phyloP scores from a whole-genome alignment of 2,329 filamentous ascomycete genomes.

The Phyllosticta citriasiana region DNA sequence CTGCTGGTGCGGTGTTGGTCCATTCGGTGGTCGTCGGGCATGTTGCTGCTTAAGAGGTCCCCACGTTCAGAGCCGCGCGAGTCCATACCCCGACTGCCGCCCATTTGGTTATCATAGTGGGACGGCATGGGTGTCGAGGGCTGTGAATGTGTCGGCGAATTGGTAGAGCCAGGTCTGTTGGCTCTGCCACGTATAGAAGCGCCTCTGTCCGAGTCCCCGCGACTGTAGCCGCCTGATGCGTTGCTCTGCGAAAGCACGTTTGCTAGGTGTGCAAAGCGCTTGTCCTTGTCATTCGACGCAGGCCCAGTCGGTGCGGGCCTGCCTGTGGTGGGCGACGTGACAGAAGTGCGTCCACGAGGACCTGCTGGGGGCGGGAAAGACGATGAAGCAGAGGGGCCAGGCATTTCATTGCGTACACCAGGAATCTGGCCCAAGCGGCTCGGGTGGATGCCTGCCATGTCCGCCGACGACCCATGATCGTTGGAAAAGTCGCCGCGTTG shows the following conservation, averaged over 20 bases:
- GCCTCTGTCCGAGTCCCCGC: constrained; percentile 14
- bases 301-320: constrained; percentile 26
- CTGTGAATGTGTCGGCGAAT: constrained; percentile 15
- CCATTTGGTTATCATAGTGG: constrained; percentile 17
- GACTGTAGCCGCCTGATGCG: constrained; percentile 3
- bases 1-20: constrained; percentile 2
- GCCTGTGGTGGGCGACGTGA: constrained; percentile 18
- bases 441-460: constrained; percentile 42
- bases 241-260: constrained; percentile 6
- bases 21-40: background rate
- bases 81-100: background rate
- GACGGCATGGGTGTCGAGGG: constrained; percentile 16
- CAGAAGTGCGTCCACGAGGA: constrained; percentile 18
- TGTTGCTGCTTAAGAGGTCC: constrained; percentile 1
- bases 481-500: constrained; percentile 13
- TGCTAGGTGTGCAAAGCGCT: constrained; percentile 10
- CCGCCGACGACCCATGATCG: constrained; percentile 19
- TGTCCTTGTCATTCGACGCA: constrained; percentile 12
- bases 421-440: constrained; percentile 41
- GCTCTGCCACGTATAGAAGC: constrained; percentile 21
- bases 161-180: constrained; percentile 11
- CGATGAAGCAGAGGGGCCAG: constrained; percentile 6
- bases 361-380: constrained; percentile 18
- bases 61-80: constrained; percentile 13
- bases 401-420: constrained; percentile 21